Conservation (phyloP, 2,329 filamentous ascomycete species). For the Phyllosticta paracitricarpa region DNA sequence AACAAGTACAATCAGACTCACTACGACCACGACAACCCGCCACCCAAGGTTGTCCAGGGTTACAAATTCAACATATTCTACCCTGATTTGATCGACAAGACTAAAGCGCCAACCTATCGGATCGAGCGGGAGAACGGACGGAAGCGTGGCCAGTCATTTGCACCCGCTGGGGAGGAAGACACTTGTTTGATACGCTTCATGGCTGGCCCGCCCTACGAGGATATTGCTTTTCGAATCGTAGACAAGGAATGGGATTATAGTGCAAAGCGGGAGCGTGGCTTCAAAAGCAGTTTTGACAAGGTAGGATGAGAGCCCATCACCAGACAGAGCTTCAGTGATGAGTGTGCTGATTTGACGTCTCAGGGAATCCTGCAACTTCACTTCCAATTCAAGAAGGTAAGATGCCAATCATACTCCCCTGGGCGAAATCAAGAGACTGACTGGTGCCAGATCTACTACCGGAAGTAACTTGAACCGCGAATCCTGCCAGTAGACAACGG, state of each 20-base stretch:
- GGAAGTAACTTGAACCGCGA: conserved; percentile 26
- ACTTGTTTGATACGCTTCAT: conserved; percentile 95
- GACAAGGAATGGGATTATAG: conserved; percentile 99
- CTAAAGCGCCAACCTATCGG: conserved; percentile 87
- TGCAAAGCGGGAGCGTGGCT: conserved; percentile 86
- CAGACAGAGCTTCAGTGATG: neutral
- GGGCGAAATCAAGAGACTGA: conserved; percentile 14
- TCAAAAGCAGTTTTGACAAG: conserved; percentile 96
- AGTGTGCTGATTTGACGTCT: conserved; percentile 21
- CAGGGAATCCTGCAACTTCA: conserved; percentile 92
- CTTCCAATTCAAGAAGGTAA: conserved; percentile 97
- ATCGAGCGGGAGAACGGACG: conserved; percentile 90
- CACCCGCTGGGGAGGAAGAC: conserved; percentile 88
- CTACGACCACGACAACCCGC: conserved; percentile 96
- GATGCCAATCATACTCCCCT: conserved; percentile 12
- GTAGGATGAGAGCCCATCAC: conserved; percentile 42
- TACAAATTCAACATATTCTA: conserved; percentile 99
- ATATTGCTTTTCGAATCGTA: conserved; percentile 93
- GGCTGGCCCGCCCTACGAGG: conserved; percentile 89
- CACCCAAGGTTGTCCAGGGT: conserved; percentile 94
- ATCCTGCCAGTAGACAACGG: neutral
- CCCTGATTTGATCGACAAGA: conserved; percentile 89
- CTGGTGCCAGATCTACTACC: conserved; percentile 35
- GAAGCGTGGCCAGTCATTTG: conserved; percentile 82
- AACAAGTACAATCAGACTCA: conserved; percentile 99